Percentiles rank a stretch among this genome's conserved stretches.
These are phyloP conservation scores for Suhomyces bolitotheri DNA, from an alignment of 1,139 yeast species.

Conservation along the genomic window DNA sequence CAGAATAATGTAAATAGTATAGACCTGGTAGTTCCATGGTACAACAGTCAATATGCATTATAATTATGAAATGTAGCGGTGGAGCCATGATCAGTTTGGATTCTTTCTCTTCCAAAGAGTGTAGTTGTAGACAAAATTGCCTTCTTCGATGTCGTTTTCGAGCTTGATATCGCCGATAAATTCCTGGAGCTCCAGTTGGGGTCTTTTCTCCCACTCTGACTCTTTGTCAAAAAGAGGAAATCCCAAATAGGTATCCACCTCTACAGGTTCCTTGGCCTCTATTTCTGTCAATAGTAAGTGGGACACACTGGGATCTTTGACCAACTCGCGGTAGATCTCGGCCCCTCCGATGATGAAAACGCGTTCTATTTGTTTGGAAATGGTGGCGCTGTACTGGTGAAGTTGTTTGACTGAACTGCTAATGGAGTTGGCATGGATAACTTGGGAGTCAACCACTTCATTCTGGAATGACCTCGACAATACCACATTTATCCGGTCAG, in stretches of 20 bases:
- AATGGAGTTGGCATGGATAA: slow-evolving; percentile 48
- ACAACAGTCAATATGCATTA: not conserved
- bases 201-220: slow-evolving; percentile 38
- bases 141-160: slow-evolving; percentile 46
- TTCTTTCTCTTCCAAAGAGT: slow-evolving; percentile 46
- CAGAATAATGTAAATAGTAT: slow-evolving; percentile 10
- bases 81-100: not conserved
- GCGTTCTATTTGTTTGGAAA: slow-evolving; percentile 42
- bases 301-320: slow-evolving; percentile 47
- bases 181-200: slow-evolving; percentile 34
- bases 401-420: slow-evolving; percentile 42
- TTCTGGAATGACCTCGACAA: slow-evolving; percentile 51
- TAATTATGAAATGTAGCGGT: not conserved
- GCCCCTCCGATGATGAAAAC: slow-evolving; percentile 93
- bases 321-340: slow-evolving; percentile 67
- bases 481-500: slow-evolving; percentile 72
- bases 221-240: slow-evolving; percentile 31
- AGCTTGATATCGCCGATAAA: slow-evolving; percentile 45
- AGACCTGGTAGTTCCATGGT: not conserved
- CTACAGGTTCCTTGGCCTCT: slow-evolving; percentile 34
- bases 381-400: slow-evolving; percentile 10
- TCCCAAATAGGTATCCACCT: slow-evolving; percentile 67
- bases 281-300: slow-evolving; percentile 78
- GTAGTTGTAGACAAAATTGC: slow-evolving; percentile 49
- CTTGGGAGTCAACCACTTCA: slow-evolving; percentile 25